Evolutionary conservation across 2,329 filamentous ascomycete genomes (phyloP), one percentile per base, ranked within the genome.

Genomic region (Exophiala sp.): DNA sequence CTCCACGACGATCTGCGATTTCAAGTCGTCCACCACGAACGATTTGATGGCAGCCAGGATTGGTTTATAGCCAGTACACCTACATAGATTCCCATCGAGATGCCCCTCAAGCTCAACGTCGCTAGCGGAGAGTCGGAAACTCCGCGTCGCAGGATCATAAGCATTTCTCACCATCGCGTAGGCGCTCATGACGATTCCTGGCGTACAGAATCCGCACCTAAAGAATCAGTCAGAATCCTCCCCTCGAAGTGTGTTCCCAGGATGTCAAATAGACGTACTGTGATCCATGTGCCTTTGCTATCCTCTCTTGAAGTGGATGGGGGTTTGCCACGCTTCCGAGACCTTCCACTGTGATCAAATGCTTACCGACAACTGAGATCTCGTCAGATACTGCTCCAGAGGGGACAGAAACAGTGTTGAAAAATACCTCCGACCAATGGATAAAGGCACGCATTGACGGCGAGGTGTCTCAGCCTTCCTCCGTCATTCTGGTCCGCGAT

Each of bases 311-410:
- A 2, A 87, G 78, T 1, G 92, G 89, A 74, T 99, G 94, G 3
- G 94, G 94, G 38, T 80, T 83, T 69, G 92, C 87, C 21, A 89
- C 85, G 68, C 87, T 89, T 10, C 94, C 94, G 65, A 99, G 96
- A 5, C 94, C 94, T 72, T 99, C 94, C 36, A 99, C 86, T 2
- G 94, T 99, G 68, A 99, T 92, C 66, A 97, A 90, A 80, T 99
- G 94, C 70, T 99, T 99, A 40, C 94, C 94, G 69, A 97, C 94
- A 39, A 97, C 82, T 38, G 5, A 10, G 14, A 38, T 16, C 5
- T 38, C 14, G 35, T 38, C 14, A 38, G 35, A 38, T 29, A 38
- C 5, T 38, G 11, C 35, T 11, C 10, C 10, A 10, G 5, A 8
- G 35, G 4, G 7, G 5, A 7, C 11, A 10, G 35, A 38, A 11